Conservation (phyloP, 2,329 filamentous ascomycete species). For the Herpotrichia juniperi region DNA sequence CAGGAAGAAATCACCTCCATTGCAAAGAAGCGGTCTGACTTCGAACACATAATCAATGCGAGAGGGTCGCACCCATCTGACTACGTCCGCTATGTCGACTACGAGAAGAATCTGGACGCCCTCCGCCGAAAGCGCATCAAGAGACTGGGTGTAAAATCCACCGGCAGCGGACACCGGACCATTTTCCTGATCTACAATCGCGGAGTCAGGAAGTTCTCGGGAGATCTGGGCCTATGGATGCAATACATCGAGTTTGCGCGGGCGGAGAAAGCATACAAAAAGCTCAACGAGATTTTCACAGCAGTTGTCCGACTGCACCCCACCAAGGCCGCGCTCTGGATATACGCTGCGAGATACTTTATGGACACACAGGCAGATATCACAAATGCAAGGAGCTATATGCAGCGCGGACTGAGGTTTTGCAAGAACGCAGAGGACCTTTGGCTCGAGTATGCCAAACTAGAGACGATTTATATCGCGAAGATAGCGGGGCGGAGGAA, state of each 20-base stretch:
- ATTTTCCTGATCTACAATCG: conserved; percentile 91
- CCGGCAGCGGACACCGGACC: conserved; percentile 75
- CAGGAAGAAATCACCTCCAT: conserved; percentile 90
- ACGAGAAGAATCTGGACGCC: conserved; percentile 71
- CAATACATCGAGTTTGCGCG: conserved; percentile 86
- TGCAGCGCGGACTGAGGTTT: conserved; percentile 90
- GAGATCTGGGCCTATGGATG: conserved; percentile 82
- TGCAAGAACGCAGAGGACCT: conserved; percentile 75
- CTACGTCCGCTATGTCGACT: conserved; percentile 82
- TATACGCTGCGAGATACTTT: conserved; percentile 77
- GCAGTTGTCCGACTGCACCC: conserved; percentile 84
- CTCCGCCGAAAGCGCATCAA: conserved; percentile 83
- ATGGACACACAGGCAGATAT: conserved; percentile 86
- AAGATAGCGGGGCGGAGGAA: conserved; percentile 78
- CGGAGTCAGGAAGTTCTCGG: conserved; percentile 81
- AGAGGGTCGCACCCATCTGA: conserved; percentile 74
- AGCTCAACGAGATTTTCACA: conserved; percentile 65
- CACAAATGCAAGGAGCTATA: conserved; percentile 79
- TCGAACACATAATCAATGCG: conserved; percentile 88
- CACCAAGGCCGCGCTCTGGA: conserved; percentile 81
- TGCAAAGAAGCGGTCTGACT: conserved; percentile 87
- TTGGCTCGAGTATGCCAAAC: conserved; percentile 88
- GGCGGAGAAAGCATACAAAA: conserved; percentile 67
- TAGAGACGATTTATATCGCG: conserved; percentile 90
- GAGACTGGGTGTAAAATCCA: conserved; percentile 76